Conservation (phyloP, 2,329 filamentous ascomycete genomes). For the Calonectria henricotiae region DNA sequence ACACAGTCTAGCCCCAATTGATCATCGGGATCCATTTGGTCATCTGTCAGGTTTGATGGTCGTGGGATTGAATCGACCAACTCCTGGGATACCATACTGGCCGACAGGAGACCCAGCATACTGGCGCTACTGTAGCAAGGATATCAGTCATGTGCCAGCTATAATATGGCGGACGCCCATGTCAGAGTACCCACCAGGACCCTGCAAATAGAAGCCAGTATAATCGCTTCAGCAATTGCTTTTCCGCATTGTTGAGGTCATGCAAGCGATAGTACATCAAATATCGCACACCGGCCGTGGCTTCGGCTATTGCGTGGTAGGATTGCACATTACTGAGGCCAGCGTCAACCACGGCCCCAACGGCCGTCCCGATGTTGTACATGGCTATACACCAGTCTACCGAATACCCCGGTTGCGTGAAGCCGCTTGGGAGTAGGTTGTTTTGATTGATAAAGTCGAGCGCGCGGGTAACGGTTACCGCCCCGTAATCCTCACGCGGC, state of each 20-base stretch:
- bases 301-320: slow-evolving; percentile 49
- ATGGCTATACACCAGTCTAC: slow-evolving; percentile 58
- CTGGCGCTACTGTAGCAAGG: slow-evolving; percentile 49
- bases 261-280: slow-evolving; percentile 52
- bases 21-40: slow-evolving; percentile 52
- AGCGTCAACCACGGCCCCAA: slow-evolving; percentile 37
- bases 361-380: slow-evolving; percentile 56
- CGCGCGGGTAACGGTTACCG: slow-evolving; percentile 53
- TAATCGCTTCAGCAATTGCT: slow-evolving; percentile 56
- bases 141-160: slow-evolving; percentile 11
- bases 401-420: slow-evolving; percentile 46
- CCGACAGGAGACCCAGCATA: slow-evolving; percentile 52
- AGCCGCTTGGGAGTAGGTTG: slow-evolving; percentile 46
- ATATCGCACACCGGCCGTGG: slow-evolving; percentile 54
- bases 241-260: slow-evolving; percentile 48
- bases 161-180: background rate
- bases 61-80: slow-evolving; percentile 44
- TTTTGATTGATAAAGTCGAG: slow-evolving; percentile 53
- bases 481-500: slow-evolving; percentile 49
- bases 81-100: slow-evolving; percentile 51
- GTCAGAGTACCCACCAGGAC: slow-evolving; percentile 45
- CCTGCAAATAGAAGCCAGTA: slow-evolving; percentile 57
- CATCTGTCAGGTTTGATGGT: slow-evolving; percentile 52
- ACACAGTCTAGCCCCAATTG: slow-evolving; percentile 15
- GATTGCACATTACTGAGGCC: slow-evolving; percentile 43